phyloP scores from a whole-genome alignment of 352 stramenopile genomes.

The Phytopythium boreale region DNA sequence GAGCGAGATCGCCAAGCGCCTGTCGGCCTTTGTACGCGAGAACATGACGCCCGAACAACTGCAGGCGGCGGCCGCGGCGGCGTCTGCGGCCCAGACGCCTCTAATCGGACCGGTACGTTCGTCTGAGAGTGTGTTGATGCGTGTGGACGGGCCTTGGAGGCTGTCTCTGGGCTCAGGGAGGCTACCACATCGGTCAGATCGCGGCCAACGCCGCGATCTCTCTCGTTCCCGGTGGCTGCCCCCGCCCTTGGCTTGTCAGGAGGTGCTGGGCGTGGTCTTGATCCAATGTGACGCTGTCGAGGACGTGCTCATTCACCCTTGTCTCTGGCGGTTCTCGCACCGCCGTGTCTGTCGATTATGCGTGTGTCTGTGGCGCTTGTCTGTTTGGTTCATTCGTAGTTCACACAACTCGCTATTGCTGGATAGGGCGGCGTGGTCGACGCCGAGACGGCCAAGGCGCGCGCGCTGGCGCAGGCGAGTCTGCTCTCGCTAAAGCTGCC shows the following conservation, averaged over 20 bases:
- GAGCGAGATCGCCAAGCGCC: conserved; percentile 57
- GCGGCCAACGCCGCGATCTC: too few relatives aligned
- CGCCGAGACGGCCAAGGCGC: conserved; percentile 50
- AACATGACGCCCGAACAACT: conserved; percentile 44
- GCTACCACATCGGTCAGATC: not conserved
- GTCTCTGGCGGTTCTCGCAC: not conserved
- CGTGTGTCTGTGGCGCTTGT: conserved; percentile 19
- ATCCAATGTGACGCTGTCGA: not conserved
- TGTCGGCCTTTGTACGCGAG: conserved; percentile 67
- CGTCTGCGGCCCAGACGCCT: conserved; percentile 7
- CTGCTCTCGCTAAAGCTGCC: conserved; percentile 59
- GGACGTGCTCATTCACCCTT: conserved; percentile 8
- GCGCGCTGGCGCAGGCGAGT: conserved; percentile 67
- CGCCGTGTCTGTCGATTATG: conserved; percentile 10
- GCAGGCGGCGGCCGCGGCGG: conserved; percentile 13
- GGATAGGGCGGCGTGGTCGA: conserved; percentile 35
- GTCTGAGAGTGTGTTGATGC: not conserved
- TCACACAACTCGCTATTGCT: conserved; percentile 35
- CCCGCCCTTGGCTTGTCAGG: not conserved
- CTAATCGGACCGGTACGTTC: conserved; percentile 6
- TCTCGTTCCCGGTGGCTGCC: not conserved
- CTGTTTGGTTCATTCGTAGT: conserved; percentile 32
- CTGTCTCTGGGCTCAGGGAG: not conserved
- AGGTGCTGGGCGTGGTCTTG: not conserved
- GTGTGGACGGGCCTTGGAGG: not conserved